phyloP scores from a whole-genome alignment of 306 rosid species.

The Phaseolus lunatus region DNA sequence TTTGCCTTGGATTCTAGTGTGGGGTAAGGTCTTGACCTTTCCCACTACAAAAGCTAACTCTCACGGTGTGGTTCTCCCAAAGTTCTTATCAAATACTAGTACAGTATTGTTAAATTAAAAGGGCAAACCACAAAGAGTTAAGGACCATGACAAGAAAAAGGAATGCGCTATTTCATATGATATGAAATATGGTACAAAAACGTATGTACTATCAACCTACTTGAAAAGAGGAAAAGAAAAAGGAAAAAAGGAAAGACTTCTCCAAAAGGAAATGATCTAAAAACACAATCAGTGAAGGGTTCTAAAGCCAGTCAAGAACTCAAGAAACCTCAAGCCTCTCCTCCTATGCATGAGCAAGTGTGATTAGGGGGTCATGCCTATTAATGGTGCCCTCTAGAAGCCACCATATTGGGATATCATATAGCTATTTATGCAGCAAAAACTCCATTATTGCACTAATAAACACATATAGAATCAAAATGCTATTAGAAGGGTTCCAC shows the following conservation, averaged over 20 bases:
- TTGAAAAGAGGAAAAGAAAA: no score
- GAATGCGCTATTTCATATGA: neutral
- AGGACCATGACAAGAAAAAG: neutral
- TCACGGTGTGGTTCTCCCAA: neutral
- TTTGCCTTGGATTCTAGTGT: neutral
- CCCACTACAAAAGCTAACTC: neutral
- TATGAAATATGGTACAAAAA: neutral
- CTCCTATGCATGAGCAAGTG: neutral
- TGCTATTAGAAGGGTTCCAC: conserved; percentile 17
- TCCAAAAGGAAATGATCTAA: neutral
- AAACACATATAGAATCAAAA: conserved; percentile 22
- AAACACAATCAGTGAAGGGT: no score
- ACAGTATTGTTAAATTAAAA: conserved; percentile 8
- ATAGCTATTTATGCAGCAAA: conserved; percentile 5
- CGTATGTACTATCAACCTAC: neutral
- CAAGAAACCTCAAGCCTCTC: neutral
- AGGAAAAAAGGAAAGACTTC: no score
- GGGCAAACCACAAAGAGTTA: neutral
- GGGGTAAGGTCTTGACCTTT: neutral
- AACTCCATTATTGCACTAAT: conserved; percentile 28
- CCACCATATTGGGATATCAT: neutral
- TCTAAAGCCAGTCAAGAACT: neutral
- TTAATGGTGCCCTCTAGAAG: neutral
- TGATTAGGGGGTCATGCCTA: neutral
- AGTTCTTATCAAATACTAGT: neutral